phyloP scores from a whole-genome alignment of 805 yeast genomes.

The Teunomyces tritomae region DNA sequence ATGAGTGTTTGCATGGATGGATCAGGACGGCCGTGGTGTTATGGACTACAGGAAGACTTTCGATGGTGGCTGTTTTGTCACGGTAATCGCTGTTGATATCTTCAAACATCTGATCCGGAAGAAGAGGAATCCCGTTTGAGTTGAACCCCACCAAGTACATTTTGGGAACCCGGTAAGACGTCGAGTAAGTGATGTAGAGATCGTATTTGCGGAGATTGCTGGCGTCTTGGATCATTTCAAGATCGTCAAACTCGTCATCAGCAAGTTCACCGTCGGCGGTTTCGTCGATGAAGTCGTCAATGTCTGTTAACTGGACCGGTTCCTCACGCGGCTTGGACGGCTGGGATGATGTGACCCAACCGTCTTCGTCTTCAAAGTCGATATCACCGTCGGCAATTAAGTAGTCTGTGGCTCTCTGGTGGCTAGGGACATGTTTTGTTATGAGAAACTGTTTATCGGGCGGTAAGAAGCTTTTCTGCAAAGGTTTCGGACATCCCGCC shows the following conservation, averaged over 20 bases:
- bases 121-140: constrained; percentile 77
- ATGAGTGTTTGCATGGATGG: constrained; percentile 95
- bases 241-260: constrained; percentile 30
- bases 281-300: constrained; percentile 46
- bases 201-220: constrained; percentile 67
- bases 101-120: constrained; percentile 90
- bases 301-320: constrained; percentile 35
- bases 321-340: neutral
- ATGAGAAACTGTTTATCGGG: constrained; percentile 82
- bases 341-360: constrained; percentile 46
- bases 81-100: constrained; percentile 90
- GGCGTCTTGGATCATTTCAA: constrained; percentile 27
- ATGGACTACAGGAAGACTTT: constrained; percentile 79
- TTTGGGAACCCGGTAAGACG: constrained; percentile 94
- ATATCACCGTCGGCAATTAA: constrained; percentile 42
- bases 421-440: constrained; percentile 86
- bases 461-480: constrained; percentile 71
- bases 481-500: constrained; percentile 41
- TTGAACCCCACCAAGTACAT: constrained; percentile 87
- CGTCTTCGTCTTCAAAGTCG: constrained; percentile 46
- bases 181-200: constrained; percentile 86
- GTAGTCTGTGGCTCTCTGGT: constrained; percentile 62
- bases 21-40: constrained; percentile 81
- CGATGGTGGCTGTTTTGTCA: constrained; percentile 95
- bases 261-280: constrained; percentile 34